These are phyloP conservation scores for Aspergillus campestris DNA, from an alignment of 495 filamentous ascomycete species.

Conservation along the genomic window DNA sequence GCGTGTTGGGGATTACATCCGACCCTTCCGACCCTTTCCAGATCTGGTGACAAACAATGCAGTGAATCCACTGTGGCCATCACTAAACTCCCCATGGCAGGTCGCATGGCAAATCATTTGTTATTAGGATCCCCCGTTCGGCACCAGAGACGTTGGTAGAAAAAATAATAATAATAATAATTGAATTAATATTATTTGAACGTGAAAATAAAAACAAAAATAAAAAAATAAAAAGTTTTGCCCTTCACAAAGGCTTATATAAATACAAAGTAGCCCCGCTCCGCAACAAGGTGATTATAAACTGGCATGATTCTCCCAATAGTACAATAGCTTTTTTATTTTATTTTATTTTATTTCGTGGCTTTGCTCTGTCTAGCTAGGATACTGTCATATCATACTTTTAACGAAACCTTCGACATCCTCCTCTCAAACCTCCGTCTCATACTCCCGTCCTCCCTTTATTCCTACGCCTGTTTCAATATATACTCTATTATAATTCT, in stretches of 20 bases:
- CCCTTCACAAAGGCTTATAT: conserved; percentile 8
- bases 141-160: conserved; percentile 4
- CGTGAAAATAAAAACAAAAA: background rate
- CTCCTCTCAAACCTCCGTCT: background rate
- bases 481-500: background rate
- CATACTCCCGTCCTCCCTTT: background rate
- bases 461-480: background rate
- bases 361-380: conserved; percentile 2
- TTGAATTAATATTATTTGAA: too few relatives aligned
- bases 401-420: background rate
- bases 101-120: conserved; percentile 17
- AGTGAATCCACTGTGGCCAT: conserved; percentile 14
- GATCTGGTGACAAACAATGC: conserved; percentile 10
- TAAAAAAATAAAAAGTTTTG: conserved; percentile 5
- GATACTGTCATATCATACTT: background rate
- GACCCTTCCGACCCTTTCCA: conserved; percentile 17
- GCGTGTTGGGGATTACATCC: conserved; percentile 4
- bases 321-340: background rate
- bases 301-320: conserved; percentile 2
- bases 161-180: background rate
- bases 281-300: background rate
- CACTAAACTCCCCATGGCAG: conserved; percentile 13
- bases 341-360: background rate
- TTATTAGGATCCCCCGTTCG: conserved; percentile 8
- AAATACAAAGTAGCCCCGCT: conserved; percentile 10